phyloP scores from a whole-genome alignment of 1,139 yeast genomes.

The Arxiozyma heterogenica region DNA sequence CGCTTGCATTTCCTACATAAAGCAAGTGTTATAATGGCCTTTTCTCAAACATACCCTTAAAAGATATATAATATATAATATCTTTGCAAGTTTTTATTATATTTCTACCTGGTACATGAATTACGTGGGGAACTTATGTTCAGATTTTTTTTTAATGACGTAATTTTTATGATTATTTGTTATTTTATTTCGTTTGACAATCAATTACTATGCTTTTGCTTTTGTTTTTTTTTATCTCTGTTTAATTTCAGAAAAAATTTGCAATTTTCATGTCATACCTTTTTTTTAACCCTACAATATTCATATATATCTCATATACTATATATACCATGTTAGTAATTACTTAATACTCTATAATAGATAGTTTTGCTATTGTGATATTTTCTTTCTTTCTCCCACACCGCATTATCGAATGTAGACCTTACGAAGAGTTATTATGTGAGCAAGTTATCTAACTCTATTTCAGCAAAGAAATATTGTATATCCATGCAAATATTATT shows the following conservation, averaged over 20 bases:
- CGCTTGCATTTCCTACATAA: no score
- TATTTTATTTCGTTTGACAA: no score
- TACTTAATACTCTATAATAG: not conserved
- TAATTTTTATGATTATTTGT: not conserved
- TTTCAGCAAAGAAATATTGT: not conserved
- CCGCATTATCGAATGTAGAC: no score
- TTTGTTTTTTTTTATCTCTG: not conserved
- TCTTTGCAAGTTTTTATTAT: not conserved
- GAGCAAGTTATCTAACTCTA: not conserved
- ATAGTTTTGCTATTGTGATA: not conserved
- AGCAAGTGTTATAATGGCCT: not conserved
- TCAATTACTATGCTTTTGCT: not conserved
- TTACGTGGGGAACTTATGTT: no score
- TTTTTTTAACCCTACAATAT: not conserved
- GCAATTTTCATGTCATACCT: not conserved
- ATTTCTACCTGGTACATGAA: not conserved
- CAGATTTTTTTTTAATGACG: not conserved
- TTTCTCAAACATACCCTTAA: not conserved
- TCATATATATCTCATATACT: not conserved
- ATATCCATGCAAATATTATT: no score
- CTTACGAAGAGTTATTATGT: no score
- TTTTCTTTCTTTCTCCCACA: not conserved
- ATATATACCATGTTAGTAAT: not conserved
- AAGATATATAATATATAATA: not conserved
- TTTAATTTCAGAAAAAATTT: not conserved